These are phyloP conservation scores for Dothideomycetidae sp. DNA, from an alignment of 2,329 filamentous ascomycete species.

Conservation along the genomic window DNA sequence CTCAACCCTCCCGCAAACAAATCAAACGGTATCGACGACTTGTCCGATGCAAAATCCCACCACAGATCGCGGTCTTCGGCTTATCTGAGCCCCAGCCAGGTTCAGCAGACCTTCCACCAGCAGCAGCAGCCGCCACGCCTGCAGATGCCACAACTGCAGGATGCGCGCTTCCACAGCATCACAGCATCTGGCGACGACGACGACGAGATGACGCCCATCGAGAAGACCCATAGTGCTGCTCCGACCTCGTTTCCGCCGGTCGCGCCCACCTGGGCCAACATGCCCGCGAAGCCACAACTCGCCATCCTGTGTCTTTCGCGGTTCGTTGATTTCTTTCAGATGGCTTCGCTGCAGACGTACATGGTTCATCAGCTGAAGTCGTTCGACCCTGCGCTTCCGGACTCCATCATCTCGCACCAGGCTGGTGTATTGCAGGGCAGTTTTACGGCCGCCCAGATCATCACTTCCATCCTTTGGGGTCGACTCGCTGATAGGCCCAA, in stretches of 20 bases:
- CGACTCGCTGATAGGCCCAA: slow-evolving; percentile 29
- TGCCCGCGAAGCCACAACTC: slow-evolving; percentile 29
- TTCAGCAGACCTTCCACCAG: slow-evolving; percentile 2
- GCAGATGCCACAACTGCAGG: not conserved
- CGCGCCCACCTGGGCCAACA: slow-evolving; percentile 26
- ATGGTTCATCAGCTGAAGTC: slow-evolving; percentile 31
- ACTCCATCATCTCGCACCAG: slow-evolving; percentile 32
- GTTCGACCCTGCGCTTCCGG: slow-evolving; percentile 30
- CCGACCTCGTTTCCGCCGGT: slow-evolving; percentile 9
- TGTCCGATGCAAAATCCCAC: not conserved
- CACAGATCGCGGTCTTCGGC: slow-evolving; percentile 4
- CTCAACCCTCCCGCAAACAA: slow-evolving; percentile 7
- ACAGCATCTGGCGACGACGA: not conserved
- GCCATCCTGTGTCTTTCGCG: slow-evolving; percentile 27
- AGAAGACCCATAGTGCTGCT: not conserved
- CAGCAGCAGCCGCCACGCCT: slow-evolving; percentile 1
- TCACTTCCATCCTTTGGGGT: slow-evolving; percentile 30
- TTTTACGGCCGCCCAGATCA: slow-evolving; percentile 30
- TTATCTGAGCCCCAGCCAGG: slow-evolving; percentile 3
- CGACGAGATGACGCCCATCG: slow-evolving; percentile 7
- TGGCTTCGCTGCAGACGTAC: slow-evolving; percentile 30
- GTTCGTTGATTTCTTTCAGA: slow-evolving; percentile 32
- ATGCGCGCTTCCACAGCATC: not conserved
- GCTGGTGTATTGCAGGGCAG: slow-evolving; percentile 28
- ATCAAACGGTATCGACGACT: slow-evolving; percentile 3